These are phyloP conservation scores for Mycena chlorophos DNA, from an alignment of 768 basidiomycete genomes.

Conservation along the genomic window DNA sequence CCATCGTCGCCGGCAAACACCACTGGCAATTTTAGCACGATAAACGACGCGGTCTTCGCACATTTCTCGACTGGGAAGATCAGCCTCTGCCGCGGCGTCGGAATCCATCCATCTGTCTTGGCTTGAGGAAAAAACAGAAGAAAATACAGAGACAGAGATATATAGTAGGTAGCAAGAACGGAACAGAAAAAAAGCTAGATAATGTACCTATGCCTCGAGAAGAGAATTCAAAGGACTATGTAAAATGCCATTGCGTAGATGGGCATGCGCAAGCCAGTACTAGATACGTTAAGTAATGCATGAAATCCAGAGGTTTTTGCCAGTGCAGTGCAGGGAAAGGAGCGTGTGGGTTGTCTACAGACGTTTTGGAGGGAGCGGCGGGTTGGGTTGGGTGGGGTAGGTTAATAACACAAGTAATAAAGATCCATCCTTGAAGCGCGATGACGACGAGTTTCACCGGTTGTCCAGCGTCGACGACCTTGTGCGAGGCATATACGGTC, in stretches of 20 bases:
- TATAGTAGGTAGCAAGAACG: too few species aligned
- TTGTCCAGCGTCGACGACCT: constrained; percentile 17
- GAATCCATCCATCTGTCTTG: too few species aligned
- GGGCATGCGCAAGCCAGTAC: too few species aligned
- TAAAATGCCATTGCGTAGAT: too few species aligned
- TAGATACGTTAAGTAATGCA: not conserved
- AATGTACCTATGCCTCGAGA: constrained; percentile 14
- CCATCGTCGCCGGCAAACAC: constrained; percentile 15
- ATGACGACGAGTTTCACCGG: constrained; percentile 3
- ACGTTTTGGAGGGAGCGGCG: too few species aligned
- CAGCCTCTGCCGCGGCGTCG: too few species aligned
- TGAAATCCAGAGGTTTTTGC: not conserved
- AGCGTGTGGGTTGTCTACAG: too few species aligned
- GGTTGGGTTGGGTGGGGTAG: not conserved
- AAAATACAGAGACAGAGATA: constrained; percentile 7
- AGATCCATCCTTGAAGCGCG: constrained; percentile 17
- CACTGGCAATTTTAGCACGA: not conserved
- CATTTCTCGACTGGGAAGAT: too few species aligned
- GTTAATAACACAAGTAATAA: constrained; percentile 14
- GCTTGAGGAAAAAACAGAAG: constrained; percentile 14
- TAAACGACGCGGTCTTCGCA: too few species aligned
- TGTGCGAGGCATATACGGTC: constrained; percentile 30
- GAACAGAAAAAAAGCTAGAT: constrained; percentile 3
- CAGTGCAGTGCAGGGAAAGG: too few species aligned
- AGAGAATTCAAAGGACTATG: too few species aligned